A percentile compares a stretch with the other conserved stretches of the same genome.
Conservation (phyloP, 106 monocot genomes). For the Triglochin maritima region DNA sequence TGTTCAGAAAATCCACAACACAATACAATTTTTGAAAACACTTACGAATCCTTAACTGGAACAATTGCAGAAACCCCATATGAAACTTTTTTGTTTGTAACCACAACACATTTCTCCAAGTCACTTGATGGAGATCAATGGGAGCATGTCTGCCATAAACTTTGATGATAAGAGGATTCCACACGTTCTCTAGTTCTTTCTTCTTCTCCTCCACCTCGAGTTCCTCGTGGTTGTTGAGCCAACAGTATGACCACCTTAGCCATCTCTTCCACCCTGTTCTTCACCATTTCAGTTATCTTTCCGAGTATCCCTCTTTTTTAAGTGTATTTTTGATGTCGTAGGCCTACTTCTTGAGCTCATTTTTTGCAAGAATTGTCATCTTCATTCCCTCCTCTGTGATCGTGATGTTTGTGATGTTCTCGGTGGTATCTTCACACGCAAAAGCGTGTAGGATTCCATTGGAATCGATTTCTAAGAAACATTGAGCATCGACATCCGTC, state of each 20-base stretch:
- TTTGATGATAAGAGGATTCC: conserved; percentile 1
- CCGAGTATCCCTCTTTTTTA: neutral
- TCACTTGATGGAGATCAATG: too few relatives aligned
- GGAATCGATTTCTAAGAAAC: conserved; percentile 53
- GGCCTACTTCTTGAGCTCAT: conserved; percentile 56
- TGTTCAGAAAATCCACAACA: too few relatives aligned
- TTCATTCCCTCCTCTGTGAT: conserved; percentile 33
- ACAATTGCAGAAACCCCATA: too few relatives aligned
- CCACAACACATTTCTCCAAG: too few relatives aligned
- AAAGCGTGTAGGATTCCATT: conserved; percentile 56
- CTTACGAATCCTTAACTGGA: too few relatives aligned
- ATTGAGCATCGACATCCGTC: conserved; percentile 34
- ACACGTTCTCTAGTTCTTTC: neutral
- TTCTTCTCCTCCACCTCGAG: neutral
- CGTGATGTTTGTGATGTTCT: conserved; percentile 13
- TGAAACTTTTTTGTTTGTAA: too few relatives aligned
- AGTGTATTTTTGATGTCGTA: conserved; percentile 46
- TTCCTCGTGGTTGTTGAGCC: conserved; percentile 5
- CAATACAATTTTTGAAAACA: too few relatives aligned
- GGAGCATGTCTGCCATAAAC: too few relatives aligned
- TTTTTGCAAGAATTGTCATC: conserved; percentile 48
- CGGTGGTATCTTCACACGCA: conserved; percentile 46
- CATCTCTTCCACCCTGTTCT: conserved; percentile 36
- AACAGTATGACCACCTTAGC: conserved; percentile 27
- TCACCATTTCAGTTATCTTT: conserved; percentile 4